Conservation (phyloP, 2,329 filamentous ascomycete species). For the Raffaelea deltoideospora region DNA sequence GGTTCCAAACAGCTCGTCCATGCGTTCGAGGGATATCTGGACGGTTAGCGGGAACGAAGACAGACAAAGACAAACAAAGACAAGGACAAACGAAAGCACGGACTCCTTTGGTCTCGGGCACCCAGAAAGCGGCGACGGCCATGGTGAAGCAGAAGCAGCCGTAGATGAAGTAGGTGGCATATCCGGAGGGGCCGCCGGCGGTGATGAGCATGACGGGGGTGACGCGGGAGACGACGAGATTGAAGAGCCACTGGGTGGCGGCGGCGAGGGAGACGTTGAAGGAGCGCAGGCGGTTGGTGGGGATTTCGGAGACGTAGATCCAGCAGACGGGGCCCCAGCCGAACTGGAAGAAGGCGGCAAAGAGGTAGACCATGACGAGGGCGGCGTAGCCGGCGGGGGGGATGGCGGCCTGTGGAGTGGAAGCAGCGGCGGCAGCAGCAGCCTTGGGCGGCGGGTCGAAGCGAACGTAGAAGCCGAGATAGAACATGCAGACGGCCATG, state of each 20-base stretch:
- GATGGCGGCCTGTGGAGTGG: no score
- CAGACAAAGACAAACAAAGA: neutral
- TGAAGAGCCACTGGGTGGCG: conserved; percentile 49
- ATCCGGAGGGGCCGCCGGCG: conserved; percentile 10
- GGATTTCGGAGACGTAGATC: conserved; percentile 46
- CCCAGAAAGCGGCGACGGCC: conserved; percentile 22
- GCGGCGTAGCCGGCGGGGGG: conserved; percentile 35
- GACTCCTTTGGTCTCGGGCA: conserved; percentile 12
- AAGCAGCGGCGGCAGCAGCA: no score
- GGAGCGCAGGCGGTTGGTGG: conserved; percentile 39
- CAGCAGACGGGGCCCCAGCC: conserved; percentile 50
- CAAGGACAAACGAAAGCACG: neutral
- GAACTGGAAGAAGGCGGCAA: conserved; percentile 45
- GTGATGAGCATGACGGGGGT: conserved; percentile 44
- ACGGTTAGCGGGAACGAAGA: neutral
- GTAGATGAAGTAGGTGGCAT: conserved; percentile 42
- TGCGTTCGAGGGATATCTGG: conserved; percentile 12
- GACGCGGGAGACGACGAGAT: conserved; percentile 45
- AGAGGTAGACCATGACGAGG: conserved; percentile 47
- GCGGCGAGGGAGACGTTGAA: conserved; percentile 47
- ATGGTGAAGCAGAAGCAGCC: conserved; percentile 40
- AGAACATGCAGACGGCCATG: conserved; percentile 33
- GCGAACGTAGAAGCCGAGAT: conserved; percentile 45
- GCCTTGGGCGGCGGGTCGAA: conserved; percentile 19
- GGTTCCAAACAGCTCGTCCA: conserved; percentile 14